A percentile compares a stretch with the other conserved stretches of the same genome.
Conservation (phyloP, 371 early-diverging fungal genomes). For the Haplosporangium sp. region DNA sequence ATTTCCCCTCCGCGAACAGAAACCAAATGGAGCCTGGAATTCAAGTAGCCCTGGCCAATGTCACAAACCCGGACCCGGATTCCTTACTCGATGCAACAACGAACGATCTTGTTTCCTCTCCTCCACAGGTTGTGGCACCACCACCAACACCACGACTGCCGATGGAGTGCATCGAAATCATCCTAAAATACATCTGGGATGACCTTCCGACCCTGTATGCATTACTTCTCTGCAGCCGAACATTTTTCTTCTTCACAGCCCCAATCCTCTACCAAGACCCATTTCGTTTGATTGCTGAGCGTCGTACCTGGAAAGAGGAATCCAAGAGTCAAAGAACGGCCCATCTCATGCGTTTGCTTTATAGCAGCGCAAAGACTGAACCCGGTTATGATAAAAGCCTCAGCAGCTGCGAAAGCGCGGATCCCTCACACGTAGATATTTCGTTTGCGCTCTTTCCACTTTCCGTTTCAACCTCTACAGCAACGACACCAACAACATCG, state of each 20-base stretch:
- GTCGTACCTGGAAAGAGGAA: neutral
- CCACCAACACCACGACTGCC: conserved; percentile 9
- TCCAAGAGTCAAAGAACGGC: conserved; percentile 13
- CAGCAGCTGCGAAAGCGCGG: neutral
- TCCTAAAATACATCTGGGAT: conserved; percentile 24
- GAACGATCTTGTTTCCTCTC: no score
- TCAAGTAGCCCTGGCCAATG: no score
- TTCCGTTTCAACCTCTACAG: no score
- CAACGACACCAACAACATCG: no score
- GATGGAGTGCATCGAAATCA: conserved; percentile 34
- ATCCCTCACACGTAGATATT: neutral
- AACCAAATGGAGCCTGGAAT: no score
- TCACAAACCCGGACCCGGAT: no score
- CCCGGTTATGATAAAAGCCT: neutral
- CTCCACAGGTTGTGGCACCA: neutral
- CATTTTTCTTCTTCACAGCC: conserved; percentile 20
- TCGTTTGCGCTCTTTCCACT: no score
- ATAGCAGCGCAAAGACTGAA: conserved; percentile 15
- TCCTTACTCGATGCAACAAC: no score
- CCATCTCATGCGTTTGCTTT: conserved; percentile 20
- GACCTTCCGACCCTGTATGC: conserved; percentile 17
- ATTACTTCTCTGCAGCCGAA: conserved; percentile 24
- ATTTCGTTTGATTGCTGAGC: conserved; percentile 17
- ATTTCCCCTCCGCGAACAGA: no score
- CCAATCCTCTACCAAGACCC: conserved; percentile 37